Conservation (phyloP, 306 rosid species). For the Dryas drummondii region DNA sequence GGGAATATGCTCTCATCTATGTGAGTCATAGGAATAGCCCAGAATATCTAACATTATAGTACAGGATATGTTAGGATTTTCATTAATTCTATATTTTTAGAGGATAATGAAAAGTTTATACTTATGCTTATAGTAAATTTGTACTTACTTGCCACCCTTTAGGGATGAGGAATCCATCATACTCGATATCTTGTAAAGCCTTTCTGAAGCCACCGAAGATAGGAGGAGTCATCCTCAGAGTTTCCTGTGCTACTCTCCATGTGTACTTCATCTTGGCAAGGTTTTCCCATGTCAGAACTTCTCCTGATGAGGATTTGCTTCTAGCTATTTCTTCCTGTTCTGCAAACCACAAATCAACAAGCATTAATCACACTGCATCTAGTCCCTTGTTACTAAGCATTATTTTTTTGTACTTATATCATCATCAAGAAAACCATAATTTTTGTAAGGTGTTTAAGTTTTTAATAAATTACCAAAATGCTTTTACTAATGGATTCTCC, state of each 20-base stretch:
- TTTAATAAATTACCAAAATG: too few species aligned
- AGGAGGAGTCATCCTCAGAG: conserved; percentile 64
- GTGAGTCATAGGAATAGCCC: conserved; percentile 67
- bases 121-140: neutral
- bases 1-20: conserved; percentile 57
- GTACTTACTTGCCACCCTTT: conserved; percentile 87
- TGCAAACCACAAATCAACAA: conserved; percentile 31
- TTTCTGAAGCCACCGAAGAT: conserved; percentile 59
- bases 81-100: neutral
- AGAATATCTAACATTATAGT: conserved; percentile 50
- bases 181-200: conserved; percentile 56
- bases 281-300: conserved; percentile 69
- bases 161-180: conserved; percentile 61
- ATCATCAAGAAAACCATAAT: too few species aligned
- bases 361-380: neutral
- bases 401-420: too few species aligned
- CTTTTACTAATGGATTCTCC: too few species aligned
- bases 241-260: conserved; percentile 75
- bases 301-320: conserved; percentile 47
- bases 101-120: too few species aligned
- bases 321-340: conserved; percentile 70
- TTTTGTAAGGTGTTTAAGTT: too few species aligned
- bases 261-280: conserved; percentile 78
- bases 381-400: neutral
- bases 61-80: neutral